A percentile compares a stretch with the other conserved stretches of the same genome.
These are phyloP conservation scores for Cenchrus americanus DNA, from an alignment of 176 grass and related monocot genomes.

Conservation along the genomic window DNA sequence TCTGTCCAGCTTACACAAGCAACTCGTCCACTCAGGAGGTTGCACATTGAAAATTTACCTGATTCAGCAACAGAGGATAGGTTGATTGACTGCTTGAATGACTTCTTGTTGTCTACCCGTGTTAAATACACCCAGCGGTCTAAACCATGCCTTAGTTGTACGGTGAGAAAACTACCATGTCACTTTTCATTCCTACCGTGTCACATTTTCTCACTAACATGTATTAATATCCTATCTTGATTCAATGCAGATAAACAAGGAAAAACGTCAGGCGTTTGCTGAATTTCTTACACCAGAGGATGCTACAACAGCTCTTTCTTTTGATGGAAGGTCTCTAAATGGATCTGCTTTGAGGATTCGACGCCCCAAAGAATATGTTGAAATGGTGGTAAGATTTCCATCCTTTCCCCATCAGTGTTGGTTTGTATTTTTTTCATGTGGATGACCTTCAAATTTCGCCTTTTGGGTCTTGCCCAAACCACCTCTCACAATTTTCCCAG, in stretches of 20 bases:
- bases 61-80: conserved; percentile 69
- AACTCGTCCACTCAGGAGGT: conserved; percentile 75
- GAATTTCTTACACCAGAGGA: conserved; percentile 99
- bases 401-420: conserved; percentile 31
- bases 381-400: conserved; percentile 74
- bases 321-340: conserved; percentile 72
- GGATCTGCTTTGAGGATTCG: conserved; percentile 85
- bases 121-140: conserved; percentile 53
- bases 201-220: conserved; percentile 31
- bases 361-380: conserved; percentile 91
- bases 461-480: conserved; percentile 13
- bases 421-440: conserved; percentile 31
- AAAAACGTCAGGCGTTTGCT: conserved; percentile 82
- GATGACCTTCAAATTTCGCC: background rate
- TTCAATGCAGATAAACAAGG: conserved; percentile 87
- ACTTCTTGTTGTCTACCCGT: conserved; percentile 63
- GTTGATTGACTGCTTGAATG: conserved; percentile 80
- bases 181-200: conserved; percentile 9
- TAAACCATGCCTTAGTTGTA: conserved; percentile 89
- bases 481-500: background rate
- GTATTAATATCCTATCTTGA: conserved; percentile 16
- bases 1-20: conserved; percentile 91
- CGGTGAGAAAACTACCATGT: conserved; percentile 53
- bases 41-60: conserved; percentile 86
- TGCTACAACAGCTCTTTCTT: conserved; percentile 91